phyloP scores from a whole-genome alignment of 352 stramenopile genomes.

The Globisporangium megalacanthum region DNA sequence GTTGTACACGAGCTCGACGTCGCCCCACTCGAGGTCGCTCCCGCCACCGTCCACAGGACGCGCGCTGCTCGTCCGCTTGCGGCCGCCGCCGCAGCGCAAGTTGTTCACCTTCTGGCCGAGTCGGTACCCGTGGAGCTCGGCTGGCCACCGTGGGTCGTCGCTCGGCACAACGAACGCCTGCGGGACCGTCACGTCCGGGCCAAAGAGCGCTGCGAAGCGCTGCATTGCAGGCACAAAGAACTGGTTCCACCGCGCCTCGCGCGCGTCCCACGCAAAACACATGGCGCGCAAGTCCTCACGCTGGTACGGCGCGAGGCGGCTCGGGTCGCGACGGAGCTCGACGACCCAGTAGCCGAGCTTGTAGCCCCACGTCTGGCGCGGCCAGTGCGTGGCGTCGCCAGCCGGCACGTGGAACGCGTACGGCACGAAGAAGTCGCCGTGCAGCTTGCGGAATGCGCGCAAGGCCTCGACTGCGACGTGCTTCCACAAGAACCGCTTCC shows the following conservation, averaged over 20 bases:
- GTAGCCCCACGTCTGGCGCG: constrained; percentile 31
- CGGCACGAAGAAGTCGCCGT: constrained; percentile 31
- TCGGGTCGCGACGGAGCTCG: constrained; percentile 25
- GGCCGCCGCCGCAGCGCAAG: constrained; percentile 20
- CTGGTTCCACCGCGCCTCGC: constrained; percentile 28
- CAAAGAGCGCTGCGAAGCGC: constrained; percentile 24
- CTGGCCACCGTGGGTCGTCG: constrained; percentile 21
- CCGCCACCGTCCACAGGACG: background rate
- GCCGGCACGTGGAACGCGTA: constrained; percentile 25
- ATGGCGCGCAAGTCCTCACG: constrained; percentile 23
- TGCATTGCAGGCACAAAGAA: constrained; percentile 31
- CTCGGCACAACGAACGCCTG: constrained; percentile 34
- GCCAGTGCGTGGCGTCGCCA: constrained; percentile 16
- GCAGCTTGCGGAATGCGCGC: constrained; percentile 15
- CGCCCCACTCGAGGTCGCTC: constrained; percentile 13
- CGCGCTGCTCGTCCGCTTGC: background rate
- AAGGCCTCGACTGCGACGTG: constrained; percentile 24
- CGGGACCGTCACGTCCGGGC: constrained; percentile 18
- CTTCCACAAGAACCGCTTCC: constrained; percentile 30
- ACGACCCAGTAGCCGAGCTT: constrained; percentile 36
- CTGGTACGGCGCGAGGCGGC: constrained; percentile 26
- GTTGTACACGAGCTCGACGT: constrained; percentile 37
- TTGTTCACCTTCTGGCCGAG: constrained; percentile 44
- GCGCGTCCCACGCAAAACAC: constrained; percentile 30
- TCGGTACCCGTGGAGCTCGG: constrained; percentile 26